A percentile compares a stretch with the other conserved stretches of the same genome.
phyloP scores from a whole-genome alignment of 2,329 filamentous ascomycete genomes.

The Talaromyces sp. region DNA sequence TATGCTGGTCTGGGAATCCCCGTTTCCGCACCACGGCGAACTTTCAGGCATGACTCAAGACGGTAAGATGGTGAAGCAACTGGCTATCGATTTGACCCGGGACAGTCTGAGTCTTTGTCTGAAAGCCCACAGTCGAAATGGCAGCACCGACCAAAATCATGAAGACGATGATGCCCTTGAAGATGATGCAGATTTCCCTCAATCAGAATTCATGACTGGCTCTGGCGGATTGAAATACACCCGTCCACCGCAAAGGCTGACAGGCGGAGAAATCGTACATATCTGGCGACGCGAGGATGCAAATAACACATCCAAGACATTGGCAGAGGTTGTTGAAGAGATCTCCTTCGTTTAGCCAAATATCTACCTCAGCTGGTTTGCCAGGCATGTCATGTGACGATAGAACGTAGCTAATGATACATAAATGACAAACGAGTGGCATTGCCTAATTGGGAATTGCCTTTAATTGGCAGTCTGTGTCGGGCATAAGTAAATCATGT shows the following conservation, averaged over 20 bases:
- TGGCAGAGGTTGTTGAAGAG: slow-evolving; percentile 17
- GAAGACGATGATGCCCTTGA: background rate
- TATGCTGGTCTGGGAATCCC: slow-evolving; percentile 26
- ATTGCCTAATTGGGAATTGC: background rate
- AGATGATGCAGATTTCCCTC: background rate
- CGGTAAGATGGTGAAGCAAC: background rate
- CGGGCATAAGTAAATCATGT: background rate
- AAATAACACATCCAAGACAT: background rate
- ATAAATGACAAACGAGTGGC: background rate
- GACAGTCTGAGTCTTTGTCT: slow-evolving; percentile 10
- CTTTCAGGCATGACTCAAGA: slow-evolving; percentile 2
- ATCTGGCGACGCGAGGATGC: slow-evolving; percentile 10
- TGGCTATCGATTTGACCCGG: slow-evolving; percentile 13
- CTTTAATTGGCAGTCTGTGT: background rate
- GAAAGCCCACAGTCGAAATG: background rate
- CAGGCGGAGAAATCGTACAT: background rate
- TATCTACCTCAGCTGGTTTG: background rate
- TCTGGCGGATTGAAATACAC: slow-evolving; percentile 16
- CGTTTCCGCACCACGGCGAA: slow-evolving; percentile 19
- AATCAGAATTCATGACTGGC: slow-evolving; percentile 4
- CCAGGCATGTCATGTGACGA: background rate
- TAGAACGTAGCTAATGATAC: background rate
- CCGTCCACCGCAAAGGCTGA: background rate
- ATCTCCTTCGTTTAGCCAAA: background rate
- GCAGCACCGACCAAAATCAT: background rate